Evolutionary conservation across 768 basidiomycete genomes (phyloP), one percentile per base, ranked within the genome.

Genomic region (Mycena maculata): DNA sequence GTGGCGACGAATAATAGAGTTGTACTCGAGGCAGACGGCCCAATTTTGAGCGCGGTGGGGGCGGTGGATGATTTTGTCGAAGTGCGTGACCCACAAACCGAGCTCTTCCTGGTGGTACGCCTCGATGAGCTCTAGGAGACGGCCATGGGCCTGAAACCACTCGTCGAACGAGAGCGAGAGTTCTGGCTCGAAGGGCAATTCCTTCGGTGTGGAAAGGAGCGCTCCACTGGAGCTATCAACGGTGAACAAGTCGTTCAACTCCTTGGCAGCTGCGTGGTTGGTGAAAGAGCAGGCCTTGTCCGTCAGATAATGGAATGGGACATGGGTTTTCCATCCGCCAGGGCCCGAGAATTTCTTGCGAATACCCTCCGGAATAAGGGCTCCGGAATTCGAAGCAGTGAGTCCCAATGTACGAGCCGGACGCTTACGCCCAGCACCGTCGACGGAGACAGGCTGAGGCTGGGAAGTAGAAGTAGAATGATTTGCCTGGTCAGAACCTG

Each of bases 71-170:
- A 74, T 71, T 6, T 11, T 36, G 1, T 60, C 33, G 55, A 58
- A 74, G 45, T 76, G 73, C 0, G 5, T n/a, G 2, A 57, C 44
- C 75, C 72, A 76, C 1, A 7, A 5, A 0, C 13, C 22, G n/a
- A 36, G 48, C 4, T 72, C 70, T 4, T 69, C 30, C 0, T 68
- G 70, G 16, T 68, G 6, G 47, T 64, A 71, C 8, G 66, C 52
- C 0, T 25, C 18, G 8, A 74, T 70, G 1, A 74, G 59, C 2
- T 44, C 20, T 7, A 71, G 60, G 7, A 76, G 57, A 10, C 64
- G 64, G 3, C 27, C 20, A 69, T 70, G 73, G 0, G 71, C 72
- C 48, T 74, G 72, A n/a, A 65, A 65, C 75, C 72, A 76, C 27
- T 74, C 63, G 39, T 74, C 70, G 30, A 74, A 76, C 6, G 63